These are phyloP conservation scores for Boletus rufocinnamomeus DNA, from an alignment of 768 basidiomycete species.

Conservation along the genomic window DNA sequence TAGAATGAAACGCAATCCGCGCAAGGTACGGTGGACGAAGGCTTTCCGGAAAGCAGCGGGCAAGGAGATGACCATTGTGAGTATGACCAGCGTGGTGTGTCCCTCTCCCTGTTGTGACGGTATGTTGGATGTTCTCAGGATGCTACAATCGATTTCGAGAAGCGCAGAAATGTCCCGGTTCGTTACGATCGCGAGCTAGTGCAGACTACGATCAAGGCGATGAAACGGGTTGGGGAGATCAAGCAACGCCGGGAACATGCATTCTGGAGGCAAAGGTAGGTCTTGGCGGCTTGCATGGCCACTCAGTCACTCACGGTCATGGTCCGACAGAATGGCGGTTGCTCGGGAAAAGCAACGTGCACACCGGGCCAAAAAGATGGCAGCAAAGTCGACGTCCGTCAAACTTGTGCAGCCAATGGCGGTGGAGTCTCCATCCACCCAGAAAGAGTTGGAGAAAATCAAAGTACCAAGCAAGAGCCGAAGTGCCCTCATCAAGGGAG, in stretches of 20 bases:
- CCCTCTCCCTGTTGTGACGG: background rate
- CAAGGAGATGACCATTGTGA: slow-evolving; percentile 98
- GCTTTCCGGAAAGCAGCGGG: slow-evolving; percentile 98
- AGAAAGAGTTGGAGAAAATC: slow-evolving; percentile 75
- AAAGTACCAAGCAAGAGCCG: slow-evolving; percentile 62
- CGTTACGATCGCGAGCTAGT: slow-evolving; percentile 95
- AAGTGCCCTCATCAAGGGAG: slow-evolving; percentile 78
- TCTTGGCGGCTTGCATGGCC: background rate
- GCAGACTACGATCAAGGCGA: slow-evolving; percentile 91
- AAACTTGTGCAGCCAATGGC: slow-evolving; percentile 67
- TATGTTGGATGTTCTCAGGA: slow-evolving; percentile 56
- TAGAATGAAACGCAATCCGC: slow-evolving; percentile 99
- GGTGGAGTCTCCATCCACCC: slow-evolving; percentile 42
- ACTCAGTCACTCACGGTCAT: background rate
- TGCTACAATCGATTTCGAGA: slow-evolving; percentile 98
- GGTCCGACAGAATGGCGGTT: slow-evolving; percentile 69
- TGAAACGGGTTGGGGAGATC: slow-evolving; percentile 94
- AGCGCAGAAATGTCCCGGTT: slow-evolving; percentile 95
- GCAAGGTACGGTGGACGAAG: slow-evolving; percentile 99
- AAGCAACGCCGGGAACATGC: slow-evolving; percentile 86
- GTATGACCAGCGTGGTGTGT: slow-evolving; percentile 29
- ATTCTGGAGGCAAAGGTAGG: slow-evolving; percentile 92
- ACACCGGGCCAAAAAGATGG: slow-evolving; percentile 66
- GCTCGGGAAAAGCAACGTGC: slow-evolving; percentile 77
- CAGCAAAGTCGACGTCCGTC: slow-evolving; percentile 54